Evolutionary conservation across 495 filamentous ascomycete species (phyloP), one percentile per base, ranked within the genome.

Genomic region (Tirmania nivea): DNA sequence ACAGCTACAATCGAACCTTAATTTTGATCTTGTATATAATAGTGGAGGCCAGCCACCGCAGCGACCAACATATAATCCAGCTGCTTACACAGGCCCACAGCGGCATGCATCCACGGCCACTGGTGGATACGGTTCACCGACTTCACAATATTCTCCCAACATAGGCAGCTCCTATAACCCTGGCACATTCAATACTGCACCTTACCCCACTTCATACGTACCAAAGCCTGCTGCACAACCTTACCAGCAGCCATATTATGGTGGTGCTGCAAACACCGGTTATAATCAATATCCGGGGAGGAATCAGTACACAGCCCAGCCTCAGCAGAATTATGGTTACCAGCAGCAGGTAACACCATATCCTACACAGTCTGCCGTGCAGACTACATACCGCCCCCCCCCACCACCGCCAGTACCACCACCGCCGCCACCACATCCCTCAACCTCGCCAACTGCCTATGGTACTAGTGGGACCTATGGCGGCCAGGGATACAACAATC

Each of bases 1-100:
- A 31, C 25, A 3, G 7, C 25, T 7, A 31, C 25, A 31, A 3
- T 8, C 4, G 17, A 14, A 14, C 39, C 2, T 14, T 14, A 8
- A 8, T 19, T 45, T 1, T 8, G 39, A 45, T 45, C 63, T 55
- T 4, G 52, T 36, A 35, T 57, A 64, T 39, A 64, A 56, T 35
- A 58, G 58, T 19, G 53, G 39, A 8, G 39, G 4, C 17, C 39
- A 45, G 39, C 21, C 39, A 10, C 31, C 49, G 17, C 19, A 67
- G 14, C 74, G 78, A 59, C 79, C 79, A 60, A 78, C 79, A 14
- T 86, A 86, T 64, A 81, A 83, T 58, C 83, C 83, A 5, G 80
- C 82, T 16, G 75, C 78, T 20, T 86, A 80, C 56, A 75, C 77
- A 63, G 56, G 56, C 53, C 52, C 67, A 57, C 55, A 59, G 39